Evolutionary conservation across 176 grass and related monocot genomes (phyloP).

Genomic region (Chrysopogon serrulatus): DNA sequence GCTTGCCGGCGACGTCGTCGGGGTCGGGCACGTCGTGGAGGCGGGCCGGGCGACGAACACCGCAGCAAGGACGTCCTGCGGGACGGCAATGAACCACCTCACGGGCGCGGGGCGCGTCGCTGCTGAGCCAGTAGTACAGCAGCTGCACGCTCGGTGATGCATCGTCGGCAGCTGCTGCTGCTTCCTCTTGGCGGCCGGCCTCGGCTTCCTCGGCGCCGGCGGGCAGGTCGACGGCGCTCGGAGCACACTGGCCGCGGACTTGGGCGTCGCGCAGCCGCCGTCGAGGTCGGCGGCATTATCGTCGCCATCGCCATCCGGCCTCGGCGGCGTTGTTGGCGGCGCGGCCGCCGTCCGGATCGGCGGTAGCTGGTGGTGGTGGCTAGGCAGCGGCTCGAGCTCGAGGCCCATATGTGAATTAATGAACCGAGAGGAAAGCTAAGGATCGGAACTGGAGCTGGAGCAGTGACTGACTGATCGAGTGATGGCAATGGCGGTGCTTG

Average conservation of each 20-base stretch:
- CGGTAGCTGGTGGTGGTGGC: background rate
- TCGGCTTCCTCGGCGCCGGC: conserved; percentile 50
- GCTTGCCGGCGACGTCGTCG: background rate
- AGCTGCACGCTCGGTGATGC: background rate
- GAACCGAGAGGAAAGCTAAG: background rate
- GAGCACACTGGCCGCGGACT: conserved; percentile 3
- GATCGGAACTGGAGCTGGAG: background rate
- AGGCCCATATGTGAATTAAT: conserved; percentile 21
- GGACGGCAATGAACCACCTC: conserved; percentile 32
- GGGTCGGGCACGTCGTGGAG: background rate
- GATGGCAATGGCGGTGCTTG: background rate
- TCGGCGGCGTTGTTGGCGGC: background rate
- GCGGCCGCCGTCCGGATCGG: conserved; percentile 5
- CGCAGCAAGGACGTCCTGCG: conserved; percentile 35
- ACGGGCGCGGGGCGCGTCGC: background rate
- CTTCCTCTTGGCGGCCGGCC: conserved; percentile 9
- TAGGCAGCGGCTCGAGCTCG: conserved; percentile 6
- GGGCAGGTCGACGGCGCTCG: conserved; percentile 24
- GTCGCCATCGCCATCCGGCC: background rate
- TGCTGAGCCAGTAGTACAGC: too few relatives aligned
- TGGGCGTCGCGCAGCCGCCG: conserved; percentile 43
- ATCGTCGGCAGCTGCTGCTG: background rate
- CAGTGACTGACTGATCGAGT: background rate
- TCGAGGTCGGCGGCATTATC: background rate
- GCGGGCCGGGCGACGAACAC: conserved; percentile 19